Evolutionary conservation across 352 stramenopile genomes (phyloP), one percentile per base, ranked within the genome.

Genomic region (Phytophthora fragariaefolia): DNA sequence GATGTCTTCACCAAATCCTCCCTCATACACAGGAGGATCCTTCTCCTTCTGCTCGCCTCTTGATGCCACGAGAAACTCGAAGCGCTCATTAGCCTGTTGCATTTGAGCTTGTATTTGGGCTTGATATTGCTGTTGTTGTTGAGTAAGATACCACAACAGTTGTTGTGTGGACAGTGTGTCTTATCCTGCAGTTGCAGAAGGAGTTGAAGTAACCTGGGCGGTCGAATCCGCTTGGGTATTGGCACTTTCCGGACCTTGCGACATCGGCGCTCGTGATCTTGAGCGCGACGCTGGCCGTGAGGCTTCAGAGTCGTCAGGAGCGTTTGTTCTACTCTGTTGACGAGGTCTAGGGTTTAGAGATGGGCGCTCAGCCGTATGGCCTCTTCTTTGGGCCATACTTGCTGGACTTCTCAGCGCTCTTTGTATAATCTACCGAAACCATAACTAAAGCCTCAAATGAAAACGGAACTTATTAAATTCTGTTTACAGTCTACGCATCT

Each of bases 91-190:
- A n/a, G 58, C 49, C n/a, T 59, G 58, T 20, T 66, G 58, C 58
- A 59, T 66, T 28, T 58, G 49, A 2, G 58, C 48, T 54, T 62
- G 23, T 8, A 65, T 46, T 17, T 58, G 51, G 22, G 51, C 51
- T 62, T 62, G 60, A 51, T 57, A 57, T n/a, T 50, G 30, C 10
- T 57, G 49, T 50, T 67, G 59, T 28, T 67, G 59, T 30, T 67
- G 59, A 6, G 59, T 57, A 24, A 61, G 13, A 28, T 61, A 67
- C 15, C 60, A 2, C n/a, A 68, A 28, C 32, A 62, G 45, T 13
- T 68, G 51, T 36, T 61, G 60, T 51, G 52, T 61, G 28, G 51
- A 58, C 42, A 68, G 38, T n/a, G 58, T 26, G 6, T 58, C 36
- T 18, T 5, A 24, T 58, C 30, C n/a, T n/a, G n/a, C 30, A 36